Percentiles rank a stretch among this genome's conserved stretches.
phyloP scores from a whole-genome alignment of 352 stramenopile genomes.

The Globisporangium apiculatum region DNA sequence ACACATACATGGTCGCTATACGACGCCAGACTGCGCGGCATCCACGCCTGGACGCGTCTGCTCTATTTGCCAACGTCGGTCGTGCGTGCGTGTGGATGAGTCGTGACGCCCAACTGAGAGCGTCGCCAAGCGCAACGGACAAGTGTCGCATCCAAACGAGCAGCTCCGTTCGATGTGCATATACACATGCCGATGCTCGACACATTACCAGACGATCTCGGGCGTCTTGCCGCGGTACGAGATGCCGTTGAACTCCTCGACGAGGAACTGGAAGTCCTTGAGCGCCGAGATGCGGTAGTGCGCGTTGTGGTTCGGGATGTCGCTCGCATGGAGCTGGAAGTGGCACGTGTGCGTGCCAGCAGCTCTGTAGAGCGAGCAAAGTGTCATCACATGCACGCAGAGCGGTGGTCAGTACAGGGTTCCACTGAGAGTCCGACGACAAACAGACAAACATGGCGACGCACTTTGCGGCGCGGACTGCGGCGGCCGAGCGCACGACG shows the following conservation, averaged over 20 bases:
- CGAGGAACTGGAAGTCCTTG: constrained; percentile 54
- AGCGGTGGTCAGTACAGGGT: too few species aligned
- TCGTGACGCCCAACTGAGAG: too few species aligned
- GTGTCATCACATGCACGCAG: background rate
- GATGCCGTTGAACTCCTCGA: constrained; percentile 73
- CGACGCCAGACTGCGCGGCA: too few species aligned
- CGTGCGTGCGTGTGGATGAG: too few species aligned
- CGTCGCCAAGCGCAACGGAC: too few species aligned
- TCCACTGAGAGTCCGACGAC: too few species aligned
- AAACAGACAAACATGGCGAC: background rate
- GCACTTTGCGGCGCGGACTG: constrained; percentile 62
- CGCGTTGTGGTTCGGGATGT: constrained; percentile 68
- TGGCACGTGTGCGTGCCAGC: constrained; percentile 54
- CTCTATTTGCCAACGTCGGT: too few species aligned
- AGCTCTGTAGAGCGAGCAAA: constrained; percentile 16
- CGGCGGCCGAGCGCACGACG: constrained; percentile 41
- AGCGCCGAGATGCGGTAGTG: constrained; percentile 60
- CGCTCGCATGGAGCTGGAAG: constrained; percentile 54
- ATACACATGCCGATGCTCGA: too few species aligned
- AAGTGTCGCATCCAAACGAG: too few species aligned
- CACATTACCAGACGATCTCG: constrained; percentile 13
- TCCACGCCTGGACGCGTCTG: too few species aligned
- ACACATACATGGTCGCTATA: too few species aligned
- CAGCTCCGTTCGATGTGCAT: too few species aligned
- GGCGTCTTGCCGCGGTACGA: constrained; percentile 43